Base-by-base conservation (phyloP, 2,329 filamentous ascomycete species). In the Chrysosporium queenslandicum region DNA sequence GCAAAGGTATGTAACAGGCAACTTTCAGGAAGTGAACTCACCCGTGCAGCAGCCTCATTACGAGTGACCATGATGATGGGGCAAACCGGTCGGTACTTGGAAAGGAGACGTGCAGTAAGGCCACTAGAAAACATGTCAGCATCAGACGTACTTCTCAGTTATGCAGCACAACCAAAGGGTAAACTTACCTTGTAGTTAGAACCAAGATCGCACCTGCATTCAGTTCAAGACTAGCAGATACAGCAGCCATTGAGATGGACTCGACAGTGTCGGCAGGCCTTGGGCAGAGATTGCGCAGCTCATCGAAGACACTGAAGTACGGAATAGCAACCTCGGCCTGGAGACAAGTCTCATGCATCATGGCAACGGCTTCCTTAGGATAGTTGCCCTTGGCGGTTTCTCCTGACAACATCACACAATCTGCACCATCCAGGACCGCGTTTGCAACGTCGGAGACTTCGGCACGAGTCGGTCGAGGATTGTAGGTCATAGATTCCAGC, bases 401-500 rank as follows among this genome's bases (percentile, higher is more conserved):
- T 60, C 92, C 92, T 57, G 91, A 97, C 76, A 98, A 80, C 92
- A 98, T 98, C 72, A 98, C 92, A 75, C 92, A 98, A 80, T 98
- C 92, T 57, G 91, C 89, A 65, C 92, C 92, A 68, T 98, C 92
- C 49, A 94, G 87, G 60, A 98, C 89, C 61, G 92, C 92, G 72
- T 98, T 98, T 63, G 92, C 92, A 58, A 98, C 92, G 68, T 98
- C 92, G 67, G 87, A 94, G 70, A 98, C 94, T 78, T 98, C 92
- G 59, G 92, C 92, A 74, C 92, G 89, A 58, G 92, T 98, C 48
- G 92, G 92, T 58, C 92, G 87, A 61, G 92, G 92, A 79, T 98
- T 98, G 81, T 95, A 96, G 73, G 95, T 98, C 92, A 98, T 98
- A 61, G 89, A 95, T 81, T 98, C 92, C 62, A 98, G 82, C 92